Evolutionary conservation across 1,284 basidiomycete genomes (phyloP), one percentile per base, ranked within the genome.

Genomic region (Fereydounia khargensis): DNA sequence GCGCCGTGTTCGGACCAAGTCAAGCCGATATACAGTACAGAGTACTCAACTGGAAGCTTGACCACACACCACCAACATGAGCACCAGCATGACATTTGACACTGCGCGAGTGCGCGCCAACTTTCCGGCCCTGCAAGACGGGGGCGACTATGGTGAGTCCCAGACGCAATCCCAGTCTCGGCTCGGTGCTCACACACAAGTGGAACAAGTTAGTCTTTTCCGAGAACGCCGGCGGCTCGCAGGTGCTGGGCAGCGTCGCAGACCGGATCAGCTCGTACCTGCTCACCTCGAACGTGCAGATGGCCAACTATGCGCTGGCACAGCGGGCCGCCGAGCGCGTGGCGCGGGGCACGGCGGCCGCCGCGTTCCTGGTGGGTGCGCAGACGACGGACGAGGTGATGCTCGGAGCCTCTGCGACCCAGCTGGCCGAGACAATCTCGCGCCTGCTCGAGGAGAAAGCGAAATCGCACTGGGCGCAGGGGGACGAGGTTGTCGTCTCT

Each of bases 201-300:
- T n/a, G n/a, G n/a, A n/a, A n/a, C n/a, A n/a, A n/a, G n/a, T n/a
- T n/a, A 44, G 55, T 88, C 56, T 88, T 82, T 64, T 86, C 81
- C 8, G 87, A 88, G 76, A 89, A 87, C 62, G 87, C 87, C 0
- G 87, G 86, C 0, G 87, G 87, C 4, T 86, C 85, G 3, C 86
- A 88, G 70, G 73, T 73, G 45, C 59, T 76, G 1, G 55, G 60
- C 28, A 43, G 61, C 1, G 84, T 84, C 30, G 82, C 82, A 34
- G 79, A 83, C 43, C 77, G 80, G 27, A 81, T 88, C 56, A 79
- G 79, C 9, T 82, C 85, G 65, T 89, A 88, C 62, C 80, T 88
- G 17, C 49, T 82, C 17, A 82, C 84, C 72, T 83, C 84, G 6
- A 88, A 88, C 63, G 85, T 83, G 1, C 86, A 88, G 69, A 81